phyloP scores from a whole-genome alignment of 768 basidiomycete species.

The Lactarius pseudohatsudake region DNA sequence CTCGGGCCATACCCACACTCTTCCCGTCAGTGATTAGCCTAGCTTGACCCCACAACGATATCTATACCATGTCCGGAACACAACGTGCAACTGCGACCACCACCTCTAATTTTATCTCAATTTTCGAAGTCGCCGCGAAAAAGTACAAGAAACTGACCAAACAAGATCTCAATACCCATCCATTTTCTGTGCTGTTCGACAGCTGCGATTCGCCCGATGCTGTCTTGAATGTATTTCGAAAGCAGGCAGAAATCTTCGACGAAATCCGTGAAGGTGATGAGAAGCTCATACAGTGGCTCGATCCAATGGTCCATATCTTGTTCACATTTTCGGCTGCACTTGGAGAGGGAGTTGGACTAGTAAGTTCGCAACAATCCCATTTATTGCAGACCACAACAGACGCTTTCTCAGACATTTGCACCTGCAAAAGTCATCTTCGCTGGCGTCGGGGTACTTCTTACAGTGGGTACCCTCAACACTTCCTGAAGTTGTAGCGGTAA shows the following conservation, averaged over 20 bases:
- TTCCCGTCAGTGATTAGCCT: neutral
- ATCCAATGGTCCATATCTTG: neutral
- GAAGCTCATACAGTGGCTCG: neutral
- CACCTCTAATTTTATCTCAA: neutral
- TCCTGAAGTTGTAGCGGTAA: neutral
- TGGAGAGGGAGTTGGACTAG: neutral
- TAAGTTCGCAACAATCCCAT: neutral
- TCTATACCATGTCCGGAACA: neutral
- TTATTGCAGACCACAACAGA: neutral
- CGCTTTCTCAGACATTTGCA: neutral
- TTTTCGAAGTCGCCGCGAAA: neutral
- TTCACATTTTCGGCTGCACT: neutral
- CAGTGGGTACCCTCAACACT: neutral
- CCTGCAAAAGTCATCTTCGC: neutral
- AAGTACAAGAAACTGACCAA: neutral
- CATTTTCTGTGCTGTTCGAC: neutral
- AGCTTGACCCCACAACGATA: neutral
- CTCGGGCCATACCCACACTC: neutral
- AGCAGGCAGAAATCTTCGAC: neutral
- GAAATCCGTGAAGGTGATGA: neutral
- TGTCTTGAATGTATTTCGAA: neutral
- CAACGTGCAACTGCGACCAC: neutral
- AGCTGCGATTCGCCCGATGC: neutral
- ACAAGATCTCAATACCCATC: neutral
- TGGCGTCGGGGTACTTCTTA: neutral